phyloP scores from a whole-genome alignment of 2,329 filamentous ascomycete species.

The Aspergillus novoparasiticus region DNA sequence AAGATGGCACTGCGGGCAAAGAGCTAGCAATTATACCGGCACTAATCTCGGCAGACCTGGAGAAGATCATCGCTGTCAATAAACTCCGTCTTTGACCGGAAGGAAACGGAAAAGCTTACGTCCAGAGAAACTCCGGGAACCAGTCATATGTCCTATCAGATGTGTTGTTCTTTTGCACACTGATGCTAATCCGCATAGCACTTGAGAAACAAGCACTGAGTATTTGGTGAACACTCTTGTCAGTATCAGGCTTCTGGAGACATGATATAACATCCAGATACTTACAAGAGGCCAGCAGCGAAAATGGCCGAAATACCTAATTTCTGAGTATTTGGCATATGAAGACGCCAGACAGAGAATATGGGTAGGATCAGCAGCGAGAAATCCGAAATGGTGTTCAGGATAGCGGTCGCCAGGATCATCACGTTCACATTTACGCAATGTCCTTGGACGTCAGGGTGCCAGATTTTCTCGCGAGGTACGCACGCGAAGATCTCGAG shows the following conservation, averaged over 20 bases:
- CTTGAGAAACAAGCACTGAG: neutral
- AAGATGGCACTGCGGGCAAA: neutral
- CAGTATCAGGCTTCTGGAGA: no score
- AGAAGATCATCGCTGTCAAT: neutral
- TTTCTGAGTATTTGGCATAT: neutral
- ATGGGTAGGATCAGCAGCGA: neutral
- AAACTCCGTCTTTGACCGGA: no score
- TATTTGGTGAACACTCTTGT: neutral
- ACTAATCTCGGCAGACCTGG: neutral
- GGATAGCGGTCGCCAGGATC: neutral
- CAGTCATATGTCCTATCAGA: neutral
- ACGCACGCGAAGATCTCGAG: neutral
- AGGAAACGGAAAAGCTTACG: neutral
- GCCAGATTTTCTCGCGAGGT: neutral
- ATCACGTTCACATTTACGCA: neutral
- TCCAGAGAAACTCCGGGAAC: neutral
- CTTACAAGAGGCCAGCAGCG: neutral
- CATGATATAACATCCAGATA: no score
- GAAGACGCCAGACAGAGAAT: neutral
- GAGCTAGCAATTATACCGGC: neutral
- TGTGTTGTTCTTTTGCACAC: neutral
- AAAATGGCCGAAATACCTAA: neutral
- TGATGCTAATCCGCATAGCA: neutral
- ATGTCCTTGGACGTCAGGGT: neutral
- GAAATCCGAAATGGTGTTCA: neutral